These are phyloP conservation scores for Keithomyces neogunnii DNA, from an alignment of 2,329 filamentous ascomycete species.

Conservation along the genomic window DNA sequence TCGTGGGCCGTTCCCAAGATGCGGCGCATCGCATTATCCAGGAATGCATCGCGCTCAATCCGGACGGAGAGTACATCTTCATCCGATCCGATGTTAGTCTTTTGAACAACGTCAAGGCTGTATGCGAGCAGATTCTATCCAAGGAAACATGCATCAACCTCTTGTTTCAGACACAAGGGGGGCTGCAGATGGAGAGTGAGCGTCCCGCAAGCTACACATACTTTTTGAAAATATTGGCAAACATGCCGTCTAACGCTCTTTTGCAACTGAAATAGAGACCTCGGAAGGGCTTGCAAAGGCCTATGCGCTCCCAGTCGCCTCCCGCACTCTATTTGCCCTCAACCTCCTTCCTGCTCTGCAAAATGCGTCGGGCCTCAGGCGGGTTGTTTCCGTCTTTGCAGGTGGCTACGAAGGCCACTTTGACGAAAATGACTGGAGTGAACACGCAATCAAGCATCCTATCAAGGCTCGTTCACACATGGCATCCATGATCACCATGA, in stretches of 20 bases:
- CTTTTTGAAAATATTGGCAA: slow-evolving; percentile 40
- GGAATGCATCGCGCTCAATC: not conserved
- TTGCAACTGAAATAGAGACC: slow-evolving; percentile 35
- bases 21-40: not conserved
- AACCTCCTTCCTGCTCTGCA: slow-evolving; percentile 42
- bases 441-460: slow-evolving; percentile 26
- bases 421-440: slow-evolving; percentile 10
- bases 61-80: slow-evolving; percentile 29
- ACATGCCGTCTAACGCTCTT: slow-evolving; percentile 32
- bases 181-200: not conserved
- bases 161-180: slow-evolving; percentile 31
- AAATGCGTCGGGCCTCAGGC: slow-evolving; percentile 20
- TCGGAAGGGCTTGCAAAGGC: no score
- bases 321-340: no score
- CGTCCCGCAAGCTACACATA: slow-evolving; percentile 27
- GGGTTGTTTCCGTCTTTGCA: slow-evolving; percentile 40
- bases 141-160: slow-evolving; percentile 34
- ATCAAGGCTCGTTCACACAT: slow-evolving; percentile 25
- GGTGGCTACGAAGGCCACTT: slow-evolving; percentile 37
- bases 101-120: slow-evolving; percentile 36
- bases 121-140: slow-evolving; percentile 31
- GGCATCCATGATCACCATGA: slow-evolving; percentile 37
- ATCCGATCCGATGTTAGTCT: slow-evolving; percentile 37
- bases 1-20: slow-evolving; percentile 31
- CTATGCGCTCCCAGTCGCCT: no score